Evolutionary conservation across 441 rosid genomes (phyloP).

Genomic region (Geranium incanum): DNA sequence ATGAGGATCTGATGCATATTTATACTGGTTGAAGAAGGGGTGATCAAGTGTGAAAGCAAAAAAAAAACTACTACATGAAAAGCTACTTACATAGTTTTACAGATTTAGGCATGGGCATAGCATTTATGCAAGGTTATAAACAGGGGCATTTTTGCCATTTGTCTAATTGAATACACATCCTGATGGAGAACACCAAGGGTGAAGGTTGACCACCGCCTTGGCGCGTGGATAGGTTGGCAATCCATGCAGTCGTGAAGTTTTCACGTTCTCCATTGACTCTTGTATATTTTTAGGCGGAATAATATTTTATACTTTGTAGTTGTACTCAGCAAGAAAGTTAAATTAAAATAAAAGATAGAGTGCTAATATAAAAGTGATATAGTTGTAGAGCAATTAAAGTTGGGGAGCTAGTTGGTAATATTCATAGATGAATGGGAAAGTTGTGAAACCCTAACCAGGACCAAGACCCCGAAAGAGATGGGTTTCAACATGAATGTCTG

Average conservation of each 20-base stretch:
- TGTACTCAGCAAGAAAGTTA: not conserved
- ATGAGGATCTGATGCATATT: conserved; percentile 29
- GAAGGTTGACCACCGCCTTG: conserved; percentile 50
- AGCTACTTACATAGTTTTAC: not conserved
- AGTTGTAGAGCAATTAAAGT: conserved; percentile 3
- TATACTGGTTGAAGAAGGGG: conserved; percentile 37
- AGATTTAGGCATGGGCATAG: not conserved
- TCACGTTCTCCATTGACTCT: conserved; percentile 53
- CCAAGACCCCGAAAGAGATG: conserved; percentile 36
- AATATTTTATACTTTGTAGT: not conserved
- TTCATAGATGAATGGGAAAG: conserved; percentile 18
- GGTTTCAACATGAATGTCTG: conserved; percentile 54
- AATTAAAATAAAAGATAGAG: not conserved
- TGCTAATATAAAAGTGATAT: not conserved
- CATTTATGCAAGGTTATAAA: not conserved
- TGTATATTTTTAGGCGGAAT: not conserved
- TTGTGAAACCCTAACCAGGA: conserved; percentile 36
- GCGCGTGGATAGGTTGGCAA: conserved; percentile 61
- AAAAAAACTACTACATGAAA: not conserved
- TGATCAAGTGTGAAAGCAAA: conserved; percentile 7
- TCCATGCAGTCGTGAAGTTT: conserved; percentile 31
- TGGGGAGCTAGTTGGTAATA: conserved; percentile 20
- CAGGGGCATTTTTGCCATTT: conserved; percentile 15
- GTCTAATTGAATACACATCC: not conserved
- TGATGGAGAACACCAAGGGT: not conserved